These are phyloP conservation scores for Eimeria zaria DNA, from an alignment of 169 alveolate genomes.

Conservation along the genomic window DNA sequence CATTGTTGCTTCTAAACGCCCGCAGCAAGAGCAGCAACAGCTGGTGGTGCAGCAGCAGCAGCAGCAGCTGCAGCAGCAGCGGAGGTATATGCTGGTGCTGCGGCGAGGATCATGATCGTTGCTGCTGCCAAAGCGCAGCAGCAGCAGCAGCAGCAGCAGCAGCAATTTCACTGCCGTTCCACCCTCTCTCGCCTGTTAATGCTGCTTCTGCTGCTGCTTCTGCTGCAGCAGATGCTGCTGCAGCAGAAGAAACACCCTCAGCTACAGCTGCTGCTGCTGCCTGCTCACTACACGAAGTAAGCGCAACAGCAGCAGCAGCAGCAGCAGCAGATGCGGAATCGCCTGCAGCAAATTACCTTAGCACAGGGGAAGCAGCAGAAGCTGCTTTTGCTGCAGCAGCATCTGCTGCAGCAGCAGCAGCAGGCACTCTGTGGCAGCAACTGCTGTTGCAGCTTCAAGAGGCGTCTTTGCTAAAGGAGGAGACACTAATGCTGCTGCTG, in stretches of 20 bases:
- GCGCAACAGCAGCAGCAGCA: slow-evolving; percentile 9
- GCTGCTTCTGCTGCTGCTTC: slow-evolving; percentile 11
- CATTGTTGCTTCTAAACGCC: neutral
- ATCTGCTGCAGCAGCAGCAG: slow-evolving; percentile 22
- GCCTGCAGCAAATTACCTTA: neutral
- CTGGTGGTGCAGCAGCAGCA: slow-evolving; percentile 63
- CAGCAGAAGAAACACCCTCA: neutral
- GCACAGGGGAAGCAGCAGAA: neutral
- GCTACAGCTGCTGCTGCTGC: no score
- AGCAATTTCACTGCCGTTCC: neutral
- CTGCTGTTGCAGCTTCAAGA: slow-evolving; percentile 58
- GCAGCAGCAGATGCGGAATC: neutral
- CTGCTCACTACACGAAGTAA: no score
- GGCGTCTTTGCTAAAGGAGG: neutral
- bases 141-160: no score
- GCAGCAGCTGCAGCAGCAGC: slow-evolving; percentile 1
- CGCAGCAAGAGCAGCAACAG: neutral
- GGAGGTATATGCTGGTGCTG: slow-evolving; percentile 47
- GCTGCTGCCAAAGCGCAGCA: slow-evolving; percentile 38
- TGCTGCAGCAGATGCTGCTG: slow-evolving; percentile 7
- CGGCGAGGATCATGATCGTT: neutral
- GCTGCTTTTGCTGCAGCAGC: slow-evolving; percentile 12
- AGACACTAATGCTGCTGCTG: slow-evolving; percentile 33
- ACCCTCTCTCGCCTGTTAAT: slow-evolving; percentile 5
- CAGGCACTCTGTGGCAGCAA: slow-evolving; percentile 61